A percentile compares a stretch with the other conserved stretches of the same genome.
Conservation (phyloP, 805 yeast genomes). For the Teunomyces cretensis region DNA sequence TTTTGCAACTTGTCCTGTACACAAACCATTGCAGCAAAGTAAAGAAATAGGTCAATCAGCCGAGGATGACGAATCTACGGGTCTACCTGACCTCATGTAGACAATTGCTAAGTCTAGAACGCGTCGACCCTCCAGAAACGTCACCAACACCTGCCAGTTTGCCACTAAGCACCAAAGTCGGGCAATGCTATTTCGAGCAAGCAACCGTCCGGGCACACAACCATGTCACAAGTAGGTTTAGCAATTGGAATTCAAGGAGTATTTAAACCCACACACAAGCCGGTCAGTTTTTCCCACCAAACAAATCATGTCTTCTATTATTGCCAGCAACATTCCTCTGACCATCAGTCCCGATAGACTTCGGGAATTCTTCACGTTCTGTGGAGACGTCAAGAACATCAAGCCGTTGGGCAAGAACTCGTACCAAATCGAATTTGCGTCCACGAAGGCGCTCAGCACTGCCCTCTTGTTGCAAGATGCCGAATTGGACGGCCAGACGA, state of each 20-base stretch:
- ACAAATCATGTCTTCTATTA: conserved; percentile 40
- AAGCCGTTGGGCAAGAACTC: conserved; percentile 28
- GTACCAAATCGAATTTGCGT: conserved; percentile 54
- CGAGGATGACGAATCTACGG: too few species aligned
- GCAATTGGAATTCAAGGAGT: not conserved
- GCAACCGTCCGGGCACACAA: not conserved
- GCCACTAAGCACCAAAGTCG: too few species aligned
- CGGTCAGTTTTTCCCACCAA: not conserved
- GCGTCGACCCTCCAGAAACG: too few species aligned
- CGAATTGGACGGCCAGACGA: conserved; percentile 59
- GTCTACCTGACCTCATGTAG: too few species aligned
- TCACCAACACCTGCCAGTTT: too few species aligned
- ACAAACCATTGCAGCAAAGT: not conserved
- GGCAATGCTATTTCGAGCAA: not conserved
- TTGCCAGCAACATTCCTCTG: conserved; percentile 57
- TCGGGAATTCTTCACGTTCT: conserved; percentile 69
- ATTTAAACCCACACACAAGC: not conserved
- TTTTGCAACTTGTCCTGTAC: conserved; percentile 1
- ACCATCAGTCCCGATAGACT: conserved; percentile 51
- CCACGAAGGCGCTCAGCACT: conserved; percentile 62
- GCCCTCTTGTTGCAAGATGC: conserved; percentile 74
- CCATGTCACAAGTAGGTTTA: not conserved
- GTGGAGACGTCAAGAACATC: conserved; percentile 53
- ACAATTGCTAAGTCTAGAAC: too few species aligned
- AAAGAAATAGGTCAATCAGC: not conserved